Conservation (phyloP, 805 yeast species). For the Metschnikowia gelsemii region DNA sequence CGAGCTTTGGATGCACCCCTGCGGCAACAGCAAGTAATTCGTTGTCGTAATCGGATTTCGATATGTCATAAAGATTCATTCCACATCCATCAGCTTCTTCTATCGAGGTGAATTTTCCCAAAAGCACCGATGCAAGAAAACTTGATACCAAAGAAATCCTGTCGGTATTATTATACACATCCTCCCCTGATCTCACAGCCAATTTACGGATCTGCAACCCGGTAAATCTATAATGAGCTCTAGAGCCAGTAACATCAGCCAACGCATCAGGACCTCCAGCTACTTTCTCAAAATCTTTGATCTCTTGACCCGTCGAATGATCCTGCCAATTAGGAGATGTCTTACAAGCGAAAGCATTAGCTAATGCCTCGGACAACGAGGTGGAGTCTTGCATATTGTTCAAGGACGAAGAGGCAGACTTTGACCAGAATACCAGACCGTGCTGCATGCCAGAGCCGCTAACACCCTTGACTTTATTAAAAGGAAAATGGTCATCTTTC, state of each 20-base stretch:
- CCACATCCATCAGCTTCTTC: conserved; percentile 93
- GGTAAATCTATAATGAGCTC: conserved; percentile 86
- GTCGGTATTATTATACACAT: conserved; percentile 52
- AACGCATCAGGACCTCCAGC: conserved; percentile 59
- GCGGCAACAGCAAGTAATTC: conserved; percentile 55
- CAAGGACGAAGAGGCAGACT: conserved; percentile 44
- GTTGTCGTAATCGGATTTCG: conserved; percentile 53
- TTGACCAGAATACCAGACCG: conserved; percentile 82
- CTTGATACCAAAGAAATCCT: conserved; percentile 76
- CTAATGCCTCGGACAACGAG: conserved; percentile 48
- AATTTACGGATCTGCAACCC: conserved; percentile 88
- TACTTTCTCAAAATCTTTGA: conserved; percentile 55
- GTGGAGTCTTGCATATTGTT: conserved; percentile 29
- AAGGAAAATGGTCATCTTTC: conserved; percentile 53
- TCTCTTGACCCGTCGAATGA: conserved; percentile 76
- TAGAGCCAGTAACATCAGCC: conserved; percentile 75
- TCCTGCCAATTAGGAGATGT: conserved; percentile 94
- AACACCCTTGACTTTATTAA: conserved; percentile 59
- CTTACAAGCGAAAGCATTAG: conserved; percentile 55
- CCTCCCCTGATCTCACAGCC: conserved; percentile 50
- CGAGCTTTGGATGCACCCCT: conserved; percentile 47
- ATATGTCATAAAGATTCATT: conserved; percentile 80
- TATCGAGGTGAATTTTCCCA: conserved; percentile 60
- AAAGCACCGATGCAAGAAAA: conserved; percentile 68
- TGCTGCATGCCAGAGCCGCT: conserved; percentile 93